Evolutionary conservation across 2,329 filamentous ascomycete genomes (phyloP).

Genomic region (Xylaria sp.): DNA sequence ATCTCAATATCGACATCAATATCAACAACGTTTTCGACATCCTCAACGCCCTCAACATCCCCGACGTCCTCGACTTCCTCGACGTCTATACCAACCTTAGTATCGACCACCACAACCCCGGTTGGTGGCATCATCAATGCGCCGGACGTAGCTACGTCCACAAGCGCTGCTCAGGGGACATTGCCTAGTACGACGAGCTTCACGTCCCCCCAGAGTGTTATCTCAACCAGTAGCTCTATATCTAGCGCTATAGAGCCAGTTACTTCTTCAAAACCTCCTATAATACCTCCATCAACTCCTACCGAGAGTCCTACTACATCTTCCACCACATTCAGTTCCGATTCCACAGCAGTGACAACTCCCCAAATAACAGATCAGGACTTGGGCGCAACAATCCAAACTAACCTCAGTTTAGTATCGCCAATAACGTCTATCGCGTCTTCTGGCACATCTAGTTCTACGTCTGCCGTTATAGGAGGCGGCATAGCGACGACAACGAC

Average conservation of each 20-base stretch:
- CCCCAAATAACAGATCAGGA: conserved; percentile 31
- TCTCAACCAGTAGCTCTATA: conserved; percentile 37
- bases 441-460: conserved; percentile 12
- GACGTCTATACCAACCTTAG: conserved; percentile 10
- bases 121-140: background rate
- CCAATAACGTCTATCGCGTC: conserved; percentile 29
- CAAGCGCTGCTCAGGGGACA: conserved; percentile 38
- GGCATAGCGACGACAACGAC: conserved; percentile 20
- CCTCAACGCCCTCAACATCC: conserved; percentile 32
- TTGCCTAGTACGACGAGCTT: conserved; percentile 53
- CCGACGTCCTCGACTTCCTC: conserved; percentile 32
- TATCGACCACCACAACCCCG: conserved; percentile 18
- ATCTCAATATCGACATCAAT: conserved; percentile 17
- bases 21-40: conserved; percentile 36
- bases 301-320: conserved; percentile 11
- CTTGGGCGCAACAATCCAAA: conserved; percentile 25
- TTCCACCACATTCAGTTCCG: conserved; percentile 12
- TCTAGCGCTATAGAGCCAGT: conserved; percentile 35
- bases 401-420: conserved; percentile 34
- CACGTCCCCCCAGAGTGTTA: conserved; percentile 44
- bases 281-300: conserved; percentile 26
- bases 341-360: conserved; percentile 21
- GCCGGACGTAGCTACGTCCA: background rate
- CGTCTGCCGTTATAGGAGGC: background rate
- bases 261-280: conserved; percentile 23